Conservation (phyloP, 192 early-diverging fungal genomes). For the Coemansia sp. region DNA sequence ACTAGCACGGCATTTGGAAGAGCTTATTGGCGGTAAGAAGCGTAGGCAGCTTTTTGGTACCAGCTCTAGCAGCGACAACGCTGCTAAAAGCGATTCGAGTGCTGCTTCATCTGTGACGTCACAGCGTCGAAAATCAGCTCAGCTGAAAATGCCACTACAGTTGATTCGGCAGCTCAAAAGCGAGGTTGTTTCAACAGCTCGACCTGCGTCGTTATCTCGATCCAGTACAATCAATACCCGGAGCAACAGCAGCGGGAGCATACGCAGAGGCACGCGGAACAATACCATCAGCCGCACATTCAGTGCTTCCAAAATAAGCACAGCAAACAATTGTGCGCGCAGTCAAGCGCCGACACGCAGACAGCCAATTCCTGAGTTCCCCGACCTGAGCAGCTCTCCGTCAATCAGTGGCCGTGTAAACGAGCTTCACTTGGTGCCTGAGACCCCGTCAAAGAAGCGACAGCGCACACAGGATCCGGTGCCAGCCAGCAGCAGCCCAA, state of each 20-base stretch:
- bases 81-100: background rate
- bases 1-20: slow-evolving; percentile 48
- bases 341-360: background rate
- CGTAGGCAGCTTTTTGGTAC: background rate
- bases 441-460: slow-evolving; percentile 28
- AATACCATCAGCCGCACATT: slow-evolving; percentile 1
- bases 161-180: slow-evolving; percentile 45
- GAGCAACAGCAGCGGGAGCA: slow-evolving; percentile 10
- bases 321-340: background rate
- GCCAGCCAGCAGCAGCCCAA: slow-evolving; percentile 13
- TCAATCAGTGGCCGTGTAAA: slow-evolving; percentile 4
- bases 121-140: slow-evolving; percentile 14
- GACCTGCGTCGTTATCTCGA: slow-evolving; percentile 5
- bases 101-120: background rate
- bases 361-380: slow-evolving; percentile 16
- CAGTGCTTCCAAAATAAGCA: background rate
- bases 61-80: background rate
- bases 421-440: slow-evolving; percentile 3
- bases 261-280: background rate
- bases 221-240: slow-evolving; percentile 12
- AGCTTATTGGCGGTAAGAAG: slow-evolving; percentile 30
- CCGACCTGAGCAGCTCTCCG: slow-evolving; percentile 16
- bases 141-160: slow-evolving; percentile 36
- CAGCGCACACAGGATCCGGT: slow-evolving; percentile 14
- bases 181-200: slow-evolving; percentile 42